A percentile compares a stretch with the other conserved stretches of the same genome.
Conservation (phyloP, 495 filamentous ascomycete species). For the Daldinia decipiens region DNA sequence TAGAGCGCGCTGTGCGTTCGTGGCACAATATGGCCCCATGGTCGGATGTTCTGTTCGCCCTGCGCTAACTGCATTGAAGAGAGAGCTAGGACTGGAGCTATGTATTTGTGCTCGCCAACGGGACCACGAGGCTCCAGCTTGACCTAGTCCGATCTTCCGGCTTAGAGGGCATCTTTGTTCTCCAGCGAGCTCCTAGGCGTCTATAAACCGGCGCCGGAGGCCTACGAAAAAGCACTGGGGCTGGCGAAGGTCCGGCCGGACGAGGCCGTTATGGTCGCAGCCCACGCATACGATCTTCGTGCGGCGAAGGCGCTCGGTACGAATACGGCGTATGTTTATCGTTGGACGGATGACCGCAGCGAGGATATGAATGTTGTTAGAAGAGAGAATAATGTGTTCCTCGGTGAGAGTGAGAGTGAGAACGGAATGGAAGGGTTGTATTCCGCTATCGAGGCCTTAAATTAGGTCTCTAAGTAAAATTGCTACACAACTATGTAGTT, state of each 20-base stretch:
- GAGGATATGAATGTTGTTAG: slow-evolving; percentile 61
- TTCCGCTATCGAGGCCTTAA: slow-evolving; percentile 27
- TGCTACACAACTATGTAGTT: slow-evolving; percentile 8
- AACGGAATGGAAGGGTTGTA: slow-evolving; percentile 49
- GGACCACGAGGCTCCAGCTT: slow-evolving; percentile 64
- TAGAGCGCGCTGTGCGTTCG: slow-evolving; percentile 37
- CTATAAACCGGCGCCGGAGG: slow-evolving; percentile 58
- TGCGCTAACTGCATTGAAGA: slow-evolving; percentile 38
- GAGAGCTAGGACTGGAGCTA: slow-evolving; percentile 43
- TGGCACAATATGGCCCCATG: slow-evolving; percentile 62
- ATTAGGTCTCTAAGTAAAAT: slow-evolving; percentile 9
- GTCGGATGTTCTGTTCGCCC: slow-evolving; percentile 56
- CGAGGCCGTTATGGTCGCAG: slow-evolving; percentile 64
- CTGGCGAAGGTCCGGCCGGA: slow-evolving; percentile 56
- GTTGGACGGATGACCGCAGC: slow-evolving; percentile 64
- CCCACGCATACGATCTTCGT: slow-evolving; percentile 64
- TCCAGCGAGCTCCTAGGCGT: slow-evolving; percentile 62
- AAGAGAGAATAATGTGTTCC: slow-evolving; percentile 58
- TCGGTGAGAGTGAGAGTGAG: slow-evolving; percentile 57
- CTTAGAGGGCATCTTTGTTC: slow-evolving; percentile 57
- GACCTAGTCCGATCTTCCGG: slow-evolving; percentile 60
- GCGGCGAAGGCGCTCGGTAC: slow-evolving; percentile 59
- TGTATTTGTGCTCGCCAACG: slow-evolving; percentile 67
- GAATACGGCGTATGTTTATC: slow-evolving; percentile 61
- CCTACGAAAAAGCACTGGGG: slow-evolving; percentile 58